Evolutionary conservation across 1,284 basidiomycete genomes (phyloP), one percentile per base, ranked within the genome.

Genomic region (Ustilago curta): DNA sequence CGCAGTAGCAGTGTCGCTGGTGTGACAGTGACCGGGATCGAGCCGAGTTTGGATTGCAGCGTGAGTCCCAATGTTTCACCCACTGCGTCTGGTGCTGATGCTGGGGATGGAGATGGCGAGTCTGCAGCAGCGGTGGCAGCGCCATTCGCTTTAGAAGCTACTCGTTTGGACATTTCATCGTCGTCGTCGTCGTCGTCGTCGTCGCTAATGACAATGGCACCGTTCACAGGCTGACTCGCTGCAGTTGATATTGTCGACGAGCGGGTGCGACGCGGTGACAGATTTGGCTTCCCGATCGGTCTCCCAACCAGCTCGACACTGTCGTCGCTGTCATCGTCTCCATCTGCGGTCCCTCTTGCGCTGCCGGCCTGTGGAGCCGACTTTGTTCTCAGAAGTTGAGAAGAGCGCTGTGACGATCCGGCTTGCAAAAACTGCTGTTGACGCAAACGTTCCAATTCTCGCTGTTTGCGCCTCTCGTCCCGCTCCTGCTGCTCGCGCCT

Each of bases 1-100:
- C 64, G 70, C 0, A 48, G 49, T 0, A 79, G 64, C 19, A 52
- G 37, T 9, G 79, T 79, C 2, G 75, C 57, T 1, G 75, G 71
- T 9, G 77, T 73, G 5, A 80, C 79, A 0, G 59, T 62, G 31
- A 79, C 77, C 1, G 43, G 12, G 25, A 69, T 49, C 2, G 57
- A 37, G 1, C 74, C 70, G 4, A 59, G 31, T 25, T 63, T 64
- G 40, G 63, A 66, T n/a, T 65, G 64, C 16, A 80, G 59, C 5
- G 65, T 76, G 37, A 80, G 60, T 8, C 56, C 27, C 2, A 78
- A 44, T 3, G 58, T 68, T 31, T 71, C 69, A 21, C 18, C 43
- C 19, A 39, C 47, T 19, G n/a, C 40, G 1, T 54, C 51, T 12
- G n/a, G 18, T 8, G 45, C 12, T 23, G 39, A 37, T 31, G 31